Conservation (phyloP, 2,329 filamentous ascomycete genomes). For the Trichoderma guizhouense region DNA sequence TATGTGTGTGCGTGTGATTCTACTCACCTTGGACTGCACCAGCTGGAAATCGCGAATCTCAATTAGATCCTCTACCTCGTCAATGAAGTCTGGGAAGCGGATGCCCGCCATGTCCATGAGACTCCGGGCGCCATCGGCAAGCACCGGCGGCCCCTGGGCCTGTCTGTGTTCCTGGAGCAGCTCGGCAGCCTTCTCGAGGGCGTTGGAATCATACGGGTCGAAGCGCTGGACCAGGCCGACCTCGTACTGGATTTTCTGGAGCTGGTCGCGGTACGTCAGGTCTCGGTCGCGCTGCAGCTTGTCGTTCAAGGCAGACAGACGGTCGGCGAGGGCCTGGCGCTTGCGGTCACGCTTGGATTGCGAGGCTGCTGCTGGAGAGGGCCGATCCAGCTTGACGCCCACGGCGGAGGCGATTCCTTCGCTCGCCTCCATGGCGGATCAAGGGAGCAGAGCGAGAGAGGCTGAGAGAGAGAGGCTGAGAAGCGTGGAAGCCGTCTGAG, state of each 20-base stretch:
- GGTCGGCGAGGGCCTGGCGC: slow-evolving; percentile 76
- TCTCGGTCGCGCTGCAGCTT: slow-evolving; percentile 80
- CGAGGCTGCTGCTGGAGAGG: slow-evolving; percentile 37
- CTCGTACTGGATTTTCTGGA: slow-evolving; percentile 88
- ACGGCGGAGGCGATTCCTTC: slow-evolving; percentile 35
- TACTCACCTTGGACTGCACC: slow-evolving; percentile 71
- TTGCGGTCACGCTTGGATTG: slow-evolving; percentile 87
- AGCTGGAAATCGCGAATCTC: slow-evolving; percentile 84
- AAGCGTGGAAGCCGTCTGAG: neutral
- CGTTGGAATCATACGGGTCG: slow-evolving; percentile 70
- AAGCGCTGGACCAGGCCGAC: slow-evolving; percentile 82
- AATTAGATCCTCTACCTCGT: slow-evolving; percentile 81
- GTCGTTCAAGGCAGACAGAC: slow-evolving; percentile 70
- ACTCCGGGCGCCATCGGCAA: slow-evolving; percentile 47
- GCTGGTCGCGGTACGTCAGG: slow-evolving; percentile 79
- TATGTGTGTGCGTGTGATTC: neutral
- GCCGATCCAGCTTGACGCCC: slow-evolving; percentile 35
- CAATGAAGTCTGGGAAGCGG: slow-evolving; percentile 79
- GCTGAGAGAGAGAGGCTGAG: neutral
- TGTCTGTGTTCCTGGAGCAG: slow-evolving; percentile 55
- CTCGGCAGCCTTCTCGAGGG: slow-evolving; percentile 68
- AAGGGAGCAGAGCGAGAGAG: neutral
- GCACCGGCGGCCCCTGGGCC: slow-evolving; percentile 38
- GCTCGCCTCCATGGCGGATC: slow-evolving; percentile 38
- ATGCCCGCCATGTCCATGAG: slow-evolving; percentile 74